Evolutionary conservation across 257 asterid genomes (phyloP), one percentile per base, ranked within the genome.

Genomic region (Solanum rostratum): DNA sequence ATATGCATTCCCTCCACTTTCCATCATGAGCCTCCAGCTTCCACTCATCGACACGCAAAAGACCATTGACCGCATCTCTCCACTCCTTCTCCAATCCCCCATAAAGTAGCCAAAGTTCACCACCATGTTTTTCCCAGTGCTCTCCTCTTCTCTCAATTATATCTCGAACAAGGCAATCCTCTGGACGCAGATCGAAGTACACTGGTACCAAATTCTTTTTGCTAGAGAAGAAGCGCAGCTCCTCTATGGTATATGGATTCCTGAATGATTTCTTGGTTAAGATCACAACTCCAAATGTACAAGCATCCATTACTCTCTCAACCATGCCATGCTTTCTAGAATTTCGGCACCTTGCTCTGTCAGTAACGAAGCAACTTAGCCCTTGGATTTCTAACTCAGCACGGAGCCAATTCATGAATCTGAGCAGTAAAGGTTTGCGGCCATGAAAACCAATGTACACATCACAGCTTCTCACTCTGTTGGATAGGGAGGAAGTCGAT

Each of bases 1-100:
- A 81, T 50, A 97, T 91, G 90, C 99, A 97, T 54, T 95, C 95
- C 91, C 99, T 90, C 99, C 99, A 97, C 88, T 90, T 91, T 50
- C 97, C 98, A 79, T 93, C 97, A 50, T 86, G 90, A 46, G 97
- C 99, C 90, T 95, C 97, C 3, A 97, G 93, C 84, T 94, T 94
- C 99, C 98, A 97, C 89, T 97, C 99, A 46, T 93, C 99, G 22
- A 91, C 95, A 69, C 97, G 98, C 55, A 95, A 89, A 83, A 97
- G 96, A 55, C 91, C 87, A 59, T 84, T 83, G 60, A 97, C 91
- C 6, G 98, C 98, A 18, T 93, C 99, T 86, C 85, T 95, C 99
- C 99, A 97, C 86, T 97, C 99, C 86, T 89, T 92, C 90, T 95
- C 99, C 39, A 93, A 85, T 39, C 99, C 99, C 29, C 96, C 99